A percentile compares a stretch with the other conserved stretches of the same genome.
phyloP scores from a whole-genome alignment of 2,329 filamentous ascomycete species.

The Gyromitra esculenta region DNA sequence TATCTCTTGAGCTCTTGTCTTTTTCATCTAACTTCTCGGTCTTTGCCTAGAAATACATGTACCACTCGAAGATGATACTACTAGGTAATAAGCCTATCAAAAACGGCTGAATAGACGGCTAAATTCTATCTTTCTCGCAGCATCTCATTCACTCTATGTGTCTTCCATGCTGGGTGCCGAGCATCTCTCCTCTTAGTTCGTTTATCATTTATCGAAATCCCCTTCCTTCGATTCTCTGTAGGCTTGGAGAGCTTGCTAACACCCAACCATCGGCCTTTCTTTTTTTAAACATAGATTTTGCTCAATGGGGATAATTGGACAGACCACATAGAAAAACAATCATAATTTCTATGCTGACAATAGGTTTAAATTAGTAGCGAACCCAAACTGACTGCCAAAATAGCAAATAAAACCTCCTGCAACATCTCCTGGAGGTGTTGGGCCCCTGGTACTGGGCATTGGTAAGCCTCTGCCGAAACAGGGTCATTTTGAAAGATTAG shows the following conservation, averaged over 20 bases:
- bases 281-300: neutral
- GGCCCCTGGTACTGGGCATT: neutral
- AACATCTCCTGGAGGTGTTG: neutral
- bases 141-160: neutral
- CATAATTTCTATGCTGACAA: slow-evolving; percentile 5
- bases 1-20: neutral
- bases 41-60: neutral
- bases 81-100: neutral
- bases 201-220: neutral
- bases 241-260: neutral
- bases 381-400: neutral
- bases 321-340: neutral
- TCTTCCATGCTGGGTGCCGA: neutral
- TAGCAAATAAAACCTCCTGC: neutral
- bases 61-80: neutral
- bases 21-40: neutral
- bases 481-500: neutral
- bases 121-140: neutral
- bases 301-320: neutral
- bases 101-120: neutral
- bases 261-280: neutral
- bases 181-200: neutral
- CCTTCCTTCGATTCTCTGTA: neutral
- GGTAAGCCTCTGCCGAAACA: neutral
- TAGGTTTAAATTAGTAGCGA: neutral